A percentile compares a stretch with the other conserved stretches of the same genome.
Evolutionary conservation across 441 rosid species (phyloP).

Genomic region (Codiaeum variegatum): DNA sequence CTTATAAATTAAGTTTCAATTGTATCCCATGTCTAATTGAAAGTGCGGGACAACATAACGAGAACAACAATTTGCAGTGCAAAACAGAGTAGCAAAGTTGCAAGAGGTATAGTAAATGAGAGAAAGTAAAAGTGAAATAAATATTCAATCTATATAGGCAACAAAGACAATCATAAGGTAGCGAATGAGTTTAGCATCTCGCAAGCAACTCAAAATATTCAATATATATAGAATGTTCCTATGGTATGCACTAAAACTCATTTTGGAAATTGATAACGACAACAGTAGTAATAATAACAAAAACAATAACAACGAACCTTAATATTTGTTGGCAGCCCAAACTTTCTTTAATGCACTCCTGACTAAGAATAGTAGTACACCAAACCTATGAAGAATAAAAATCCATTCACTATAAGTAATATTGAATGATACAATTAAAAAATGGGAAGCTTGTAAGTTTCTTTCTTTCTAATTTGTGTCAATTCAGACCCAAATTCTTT

Average conservation of each 20-base stretch:
- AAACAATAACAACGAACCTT: too few species aligned
- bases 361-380: too few species aligned
- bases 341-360: too few species aligned
- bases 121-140: neutral
- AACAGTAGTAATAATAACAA: too few species aligned
- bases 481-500: too few species aligned
- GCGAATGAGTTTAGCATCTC: neutral
- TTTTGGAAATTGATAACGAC: neutral
- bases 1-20: neutral
- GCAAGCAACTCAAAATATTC: neutral
- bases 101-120: neutral
- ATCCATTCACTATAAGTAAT: too few species aligned
- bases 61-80: neutral
- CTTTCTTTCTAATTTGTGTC: too few species aligned
- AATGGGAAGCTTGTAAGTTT: too few species aligned
- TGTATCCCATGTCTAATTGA: neutral
- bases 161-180: neutral
- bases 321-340: too few species aligned
- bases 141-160: neutral
- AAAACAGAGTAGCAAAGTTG: neutral
- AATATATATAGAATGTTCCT: neutral
- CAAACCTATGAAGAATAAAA: too few species aligned
- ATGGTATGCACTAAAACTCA: neutral
- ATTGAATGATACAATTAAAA: too few species aligned
- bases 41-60: neutral